Percentiles rank a stretch among this genome's conserved stretches.
These are phyloP conservation scores for Venturia carpophila DNA, from an alignment of 2,329 filamentous ascomycete species.

Conservation along the genomic window DNA sequence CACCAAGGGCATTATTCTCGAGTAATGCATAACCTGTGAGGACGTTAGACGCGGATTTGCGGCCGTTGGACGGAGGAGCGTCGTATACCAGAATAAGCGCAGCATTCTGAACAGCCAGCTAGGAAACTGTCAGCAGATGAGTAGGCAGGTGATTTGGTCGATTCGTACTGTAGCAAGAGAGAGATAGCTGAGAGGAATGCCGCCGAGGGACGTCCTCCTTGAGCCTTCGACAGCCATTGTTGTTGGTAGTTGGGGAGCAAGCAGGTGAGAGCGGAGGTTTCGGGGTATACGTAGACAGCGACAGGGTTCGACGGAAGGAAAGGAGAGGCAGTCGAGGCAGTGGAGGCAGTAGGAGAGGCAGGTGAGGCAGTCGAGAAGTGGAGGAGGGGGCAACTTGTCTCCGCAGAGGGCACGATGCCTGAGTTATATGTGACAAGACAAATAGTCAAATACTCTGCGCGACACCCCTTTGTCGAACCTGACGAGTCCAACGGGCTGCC, in stretches of 20 bases:
- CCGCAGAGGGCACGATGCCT: not conserved
- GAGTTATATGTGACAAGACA: not conserved
- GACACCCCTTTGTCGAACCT: not conserved
- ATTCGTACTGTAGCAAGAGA: slow-evolving; percentile 55
- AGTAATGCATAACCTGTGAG: slow-evolving; percentile 84
- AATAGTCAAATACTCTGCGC: not conserved
- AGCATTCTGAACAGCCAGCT: slow-evolving; percentile 77
- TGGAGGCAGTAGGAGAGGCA: not conserved
- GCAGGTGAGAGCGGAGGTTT: not conserved
- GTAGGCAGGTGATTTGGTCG: not conserved
- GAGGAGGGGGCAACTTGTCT: not conserved
- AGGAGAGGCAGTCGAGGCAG: slow-evolving; percentile 1
- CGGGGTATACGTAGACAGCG: not conserved
- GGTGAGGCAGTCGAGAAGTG: not conserved
- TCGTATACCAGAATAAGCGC: slow-evolving; percentile 60
- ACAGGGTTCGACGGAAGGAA: slow-evolving; percentile 4
- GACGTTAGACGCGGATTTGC: slow-evolving; percentile 18
- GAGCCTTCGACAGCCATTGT: slow-evolving; percentile 12
- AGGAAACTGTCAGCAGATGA: slow-evolving; percentile 24
- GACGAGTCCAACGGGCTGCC: not conserved
- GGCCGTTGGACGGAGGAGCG: not conserved
- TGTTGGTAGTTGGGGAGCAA: not conserved
- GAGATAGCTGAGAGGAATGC: slow-evolving; percentile 60
- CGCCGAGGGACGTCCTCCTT: slow-evolving; percentile 25
- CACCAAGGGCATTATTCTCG: slow-evolving; percentile 78